These are phyloP conservation scores for Hypoxylon rickii DNA, from an alignment of 495 filamentous ascomycete species.

Conservation along the genomic window DNA sequence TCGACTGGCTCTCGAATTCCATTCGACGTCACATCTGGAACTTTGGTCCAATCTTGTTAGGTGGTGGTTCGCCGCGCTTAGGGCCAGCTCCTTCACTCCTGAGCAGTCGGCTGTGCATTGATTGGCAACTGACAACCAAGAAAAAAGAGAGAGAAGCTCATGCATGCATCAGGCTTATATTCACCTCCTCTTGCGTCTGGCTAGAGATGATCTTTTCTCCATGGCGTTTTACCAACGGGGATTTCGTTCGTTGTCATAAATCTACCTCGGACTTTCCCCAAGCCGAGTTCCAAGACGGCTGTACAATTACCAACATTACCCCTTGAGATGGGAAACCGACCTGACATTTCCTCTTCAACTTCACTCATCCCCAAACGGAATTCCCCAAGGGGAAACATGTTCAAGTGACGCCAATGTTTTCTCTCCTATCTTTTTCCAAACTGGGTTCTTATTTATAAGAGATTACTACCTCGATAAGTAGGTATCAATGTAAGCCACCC, in stretches of 20 bases:
- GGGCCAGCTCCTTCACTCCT: not conserved
- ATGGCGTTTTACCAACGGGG: not conserved
- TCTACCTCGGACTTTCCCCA: conserved; percentile 3
- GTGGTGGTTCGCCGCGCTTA: not conserved
- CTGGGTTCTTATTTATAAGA: too few species aligned
- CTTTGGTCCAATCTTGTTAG: conserved; percentile 3
- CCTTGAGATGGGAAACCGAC: conserved; percentile 2
- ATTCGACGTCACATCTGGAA: too few species aligned
- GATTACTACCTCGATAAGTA: too few species aligned
- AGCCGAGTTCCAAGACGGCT: too few species aligned
- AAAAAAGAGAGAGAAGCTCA: not conserved
- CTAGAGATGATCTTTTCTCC: conserved; percentile 6
- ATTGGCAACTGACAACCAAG: conserved; percentile 5
- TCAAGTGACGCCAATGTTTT: too few species aligned
- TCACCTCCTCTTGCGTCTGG: conserved; percentile 25
- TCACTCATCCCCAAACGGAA: conserved; percentile 3
- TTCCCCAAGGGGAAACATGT: too few species aligned
- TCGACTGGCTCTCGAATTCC: too few species aligned
- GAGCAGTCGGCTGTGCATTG: conserved; percentile 1
- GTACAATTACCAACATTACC: too few species aligned
- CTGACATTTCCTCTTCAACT: conserved; percentile 11
- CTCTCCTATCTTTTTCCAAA: too few species aligned
- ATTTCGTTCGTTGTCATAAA: conserved; percentile 20
- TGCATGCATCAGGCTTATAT: conserved; percentile 7
- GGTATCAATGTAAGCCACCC: not conserved